Evolutionary conservation across 768 basidiomycete species (phyloP).

Genomic region (Lanmaoa pseudosensibilis): DNA sequence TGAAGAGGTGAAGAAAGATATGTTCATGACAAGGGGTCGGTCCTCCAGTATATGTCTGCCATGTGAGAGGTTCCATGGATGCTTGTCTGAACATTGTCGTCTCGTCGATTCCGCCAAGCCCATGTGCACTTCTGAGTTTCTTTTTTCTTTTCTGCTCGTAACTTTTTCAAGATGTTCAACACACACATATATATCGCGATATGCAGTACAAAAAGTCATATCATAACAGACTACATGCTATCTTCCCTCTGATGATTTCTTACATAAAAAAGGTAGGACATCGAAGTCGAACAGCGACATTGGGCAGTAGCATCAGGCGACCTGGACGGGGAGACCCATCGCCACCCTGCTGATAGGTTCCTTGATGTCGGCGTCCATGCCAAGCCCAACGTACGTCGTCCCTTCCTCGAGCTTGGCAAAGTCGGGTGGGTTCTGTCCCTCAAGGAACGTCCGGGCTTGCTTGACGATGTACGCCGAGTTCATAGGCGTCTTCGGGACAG

Average conservation of each 20-base stretch:
- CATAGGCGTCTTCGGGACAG: constrained; percentile 62
- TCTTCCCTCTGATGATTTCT: background rate
- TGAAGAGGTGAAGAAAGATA: too few species aligned
- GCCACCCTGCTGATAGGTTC: constrained; percentile 36
- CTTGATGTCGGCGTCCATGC: constrained; percentile 39
- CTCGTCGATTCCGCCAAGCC: too few species aligned
- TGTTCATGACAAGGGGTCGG: too few species aligned
- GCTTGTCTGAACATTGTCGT: too few species aligned
- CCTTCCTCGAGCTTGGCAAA: constrained; percentile 54
- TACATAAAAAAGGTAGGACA: background rate
- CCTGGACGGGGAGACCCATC: constrained; percentile 47
- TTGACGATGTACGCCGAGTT: constrained; percentile 60
- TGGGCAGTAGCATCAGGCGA: constrained; percentile 1
- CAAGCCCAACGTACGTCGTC: constrained; percentile 40
- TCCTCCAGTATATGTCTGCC: too few species aligned
- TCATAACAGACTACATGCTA: background rate
- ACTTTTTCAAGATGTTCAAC: background rate
- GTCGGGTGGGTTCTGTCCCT: constrained; percentile 67
- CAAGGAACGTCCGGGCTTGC: constrained; percentile 63
- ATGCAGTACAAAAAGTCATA: background rate
- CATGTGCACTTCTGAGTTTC: too few species aligned
- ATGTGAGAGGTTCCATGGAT: too few species aligned
- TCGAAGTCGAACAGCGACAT: background rate
- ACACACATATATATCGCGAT: background rate
- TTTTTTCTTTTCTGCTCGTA: too few species aligned